Base-by-base conservation (phyloP, 2,329 filamentous ascomycete genomes). In the Phialophora macrospora region DNA sequence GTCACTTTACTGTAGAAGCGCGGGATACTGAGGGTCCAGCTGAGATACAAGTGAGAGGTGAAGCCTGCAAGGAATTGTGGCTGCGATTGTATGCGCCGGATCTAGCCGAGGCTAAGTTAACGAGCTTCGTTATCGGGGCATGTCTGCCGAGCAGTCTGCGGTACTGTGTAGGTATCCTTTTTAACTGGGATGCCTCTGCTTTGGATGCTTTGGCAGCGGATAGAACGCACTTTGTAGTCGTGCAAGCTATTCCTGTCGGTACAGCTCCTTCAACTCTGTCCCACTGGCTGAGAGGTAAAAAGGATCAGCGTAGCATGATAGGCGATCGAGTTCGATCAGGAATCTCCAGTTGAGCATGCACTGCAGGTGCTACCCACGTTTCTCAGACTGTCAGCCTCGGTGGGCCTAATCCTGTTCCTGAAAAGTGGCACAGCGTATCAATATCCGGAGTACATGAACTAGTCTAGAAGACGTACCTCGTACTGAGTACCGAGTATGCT, bases 321-420 rank as follows among this genome's bases (percentile, higher is more conserved):
- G n/a, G 38, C 38, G 38, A 44, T 44, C n/a, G 38, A n/a, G 38
- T 20, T n/a, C 38, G 38, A n/a, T 44, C 38, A n/a, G 1, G 4
- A 44, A 8, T 44, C 6, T 17, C n/a, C n/a, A 17, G 6, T 34
- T 34, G 32, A 34, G 32, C 32, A 34, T 34, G 17, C 2, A 1
- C 4, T 17, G 38, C 38, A 41, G n/a, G 14, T 2, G 38, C 38
- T 44, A 44, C 38, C 17, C 17, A 17, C 38, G 38, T 3, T 44
- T 5, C 38, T 44, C 14, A n/a, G 38, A 44, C 48, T 55, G 28
- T 55, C 52, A 55, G 52, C 9, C 34, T 28, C 52, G 24, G 52
- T 28, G n/a, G n/a, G 52, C 52, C 51, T 34, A 55, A 30, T 55
- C 52, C 52, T 55, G 52, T 55, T 55, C 52, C 52, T 55, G 48